These are phyloP conservation scores for Dryas drummondii DNA, from an alignment of 306 rosid genomes.

Conservation along the genomic window DNA sequence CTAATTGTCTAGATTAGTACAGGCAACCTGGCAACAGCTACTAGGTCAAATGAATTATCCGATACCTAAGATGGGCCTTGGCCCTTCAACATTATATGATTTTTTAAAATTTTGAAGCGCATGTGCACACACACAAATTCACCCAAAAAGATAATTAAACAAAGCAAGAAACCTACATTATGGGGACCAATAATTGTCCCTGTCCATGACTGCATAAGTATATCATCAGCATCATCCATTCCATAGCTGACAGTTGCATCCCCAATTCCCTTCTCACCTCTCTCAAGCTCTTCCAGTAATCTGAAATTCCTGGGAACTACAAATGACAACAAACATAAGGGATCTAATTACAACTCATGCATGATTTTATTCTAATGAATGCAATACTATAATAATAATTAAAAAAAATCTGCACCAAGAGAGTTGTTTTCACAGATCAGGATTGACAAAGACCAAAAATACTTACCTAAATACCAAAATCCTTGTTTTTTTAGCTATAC, in stretches of 20 bases:
- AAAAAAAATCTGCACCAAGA: neutral
- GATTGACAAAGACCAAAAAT: neutral
- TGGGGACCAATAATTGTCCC: slow-evolving; percentile 97
- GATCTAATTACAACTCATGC: slow-evolving; percentile 5
- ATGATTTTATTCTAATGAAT: neutral
- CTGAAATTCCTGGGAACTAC: slow-evolving; percentile 95
- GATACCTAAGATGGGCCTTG: too few species aligned
- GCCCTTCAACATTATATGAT: neutral
- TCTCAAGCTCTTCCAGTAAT: slow-evolving; percentile 96
- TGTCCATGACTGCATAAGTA: slow-evolving; percentile 94
- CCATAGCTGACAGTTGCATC: slow-evolving; percentile 99
- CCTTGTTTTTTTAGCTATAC: too few species aligned
- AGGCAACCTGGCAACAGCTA: too few species aligned
- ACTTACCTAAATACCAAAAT: too few species aligned
- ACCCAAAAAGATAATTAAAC: neutral
- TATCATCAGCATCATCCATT: slow-evolving; percentile 98
- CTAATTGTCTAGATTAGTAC: too few species aligned
- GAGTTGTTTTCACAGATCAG: neutral
- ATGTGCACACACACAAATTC: neutral
- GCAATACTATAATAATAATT: neutral
- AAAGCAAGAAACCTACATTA: slow-evolving; percentile 52
- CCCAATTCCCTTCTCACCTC: slow-evolving; percentile 98
- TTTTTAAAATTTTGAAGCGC: neutral
- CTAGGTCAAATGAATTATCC: too few species aligned
- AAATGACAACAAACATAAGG: slow-evolving; percentile 8